Conservation (phyloP, 2,329 filamentous ascomycete species). For the Aspergillus novoparasiticus region DNA sequence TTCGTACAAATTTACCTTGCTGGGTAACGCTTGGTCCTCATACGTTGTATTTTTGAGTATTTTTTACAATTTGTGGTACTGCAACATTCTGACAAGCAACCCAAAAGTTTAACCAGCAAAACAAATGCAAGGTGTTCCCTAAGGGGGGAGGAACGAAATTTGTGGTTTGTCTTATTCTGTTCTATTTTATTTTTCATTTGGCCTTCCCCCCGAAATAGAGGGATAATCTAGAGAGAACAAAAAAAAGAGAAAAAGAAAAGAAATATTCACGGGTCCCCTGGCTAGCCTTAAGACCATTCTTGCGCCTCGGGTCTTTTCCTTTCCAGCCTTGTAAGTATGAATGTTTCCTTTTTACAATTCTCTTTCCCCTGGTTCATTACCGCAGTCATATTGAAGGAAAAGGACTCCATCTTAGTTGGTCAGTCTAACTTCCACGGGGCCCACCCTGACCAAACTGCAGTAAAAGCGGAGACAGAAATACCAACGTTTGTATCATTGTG, state of each 20-base stretch:
- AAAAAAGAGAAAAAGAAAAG: background rate
- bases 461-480: conserved; percentile 23
- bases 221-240: no score
- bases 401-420: conserved; percentile 20
- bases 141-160: background rate
- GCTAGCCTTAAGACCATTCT: conserved; percentile 1
- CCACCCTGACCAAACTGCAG: conserved; percentile 21
- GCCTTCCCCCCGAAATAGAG: background rate
- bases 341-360: background rate
- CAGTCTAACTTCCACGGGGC: conserved; percentile 9
- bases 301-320: conserved; percentile 10
- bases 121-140: conserved; percentile 4
- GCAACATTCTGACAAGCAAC: conserved; percentile 10
- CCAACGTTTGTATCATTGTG: conserved; percentile 25
- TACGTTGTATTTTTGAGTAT: background rate
- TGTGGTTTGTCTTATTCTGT: background rate
- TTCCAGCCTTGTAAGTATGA: conserved; percentile 8
- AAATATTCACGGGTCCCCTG: background rate
- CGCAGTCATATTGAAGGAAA: conserved; percentile 12
- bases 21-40: background rate
- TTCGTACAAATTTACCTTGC: background rate
- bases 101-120: conserved; percentile 6
- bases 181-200: background rate
- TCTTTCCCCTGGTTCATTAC: conserved; percentile 8
- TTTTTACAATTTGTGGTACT: background rate